A percentile compares a stretch with the other conserved stretches of the same genome.
Conservation (phyloP, 371 early-diverging fungal species). For the Fennellomyces sp. region DNA sequence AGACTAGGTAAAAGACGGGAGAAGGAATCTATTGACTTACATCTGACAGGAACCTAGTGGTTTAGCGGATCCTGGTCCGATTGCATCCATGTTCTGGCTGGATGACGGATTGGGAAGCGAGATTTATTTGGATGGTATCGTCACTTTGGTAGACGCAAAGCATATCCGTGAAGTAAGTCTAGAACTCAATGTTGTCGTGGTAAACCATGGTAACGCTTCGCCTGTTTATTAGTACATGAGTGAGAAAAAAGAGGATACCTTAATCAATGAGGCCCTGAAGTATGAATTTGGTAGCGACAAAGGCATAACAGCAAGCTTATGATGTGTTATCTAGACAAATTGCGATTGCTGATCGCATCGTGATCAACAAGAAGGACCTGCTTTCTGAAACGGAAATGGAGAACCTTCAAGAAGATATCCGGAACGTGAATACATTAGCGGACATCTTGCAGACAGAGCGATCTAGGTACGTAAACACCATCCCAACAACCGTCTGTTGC, state of each 20-base stretch:
- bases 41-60: conserved; percentile 36
- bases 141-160: conserved; percentile 93
- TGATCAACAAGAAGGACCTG: conserved; percentile 95
- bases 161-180: conserved; percentile 62
- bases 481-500: no score
- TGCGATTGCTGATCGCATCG: conserved; percentile 92
- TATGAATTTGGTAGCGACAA: conserved; percentile 21
- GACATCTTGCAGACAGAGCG: conserved; percentile 56
- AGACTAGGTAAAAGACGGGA: conserved; percentile 69
- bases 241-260: conserved; percentile 55
- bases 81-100: conserved; percentile 96
- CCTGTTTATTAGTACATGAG: conserved; percentile 42
- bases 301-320: background rate
- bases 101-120: conserved; percentile 91
- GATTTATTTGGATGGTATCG: conserved; percentile 91
- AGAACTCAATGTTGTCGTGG: background rate
- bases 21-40: background rate
- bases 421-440: conserved; percentile 65
- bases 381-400: conserved; percentile 52
- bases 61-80: conserved; percentile 88
- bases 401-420: conserved; percentile 54
- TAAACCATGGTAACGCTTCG: background rate
- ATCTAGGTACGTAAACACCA: conserved; percentile 59
- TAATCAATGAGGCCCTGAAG: conserved; percentile 75
- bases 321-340: conserved; percentile 69